Base-by-base conservation (phyloP, 345 rosid species). In the Syzygium grande region DNA sequence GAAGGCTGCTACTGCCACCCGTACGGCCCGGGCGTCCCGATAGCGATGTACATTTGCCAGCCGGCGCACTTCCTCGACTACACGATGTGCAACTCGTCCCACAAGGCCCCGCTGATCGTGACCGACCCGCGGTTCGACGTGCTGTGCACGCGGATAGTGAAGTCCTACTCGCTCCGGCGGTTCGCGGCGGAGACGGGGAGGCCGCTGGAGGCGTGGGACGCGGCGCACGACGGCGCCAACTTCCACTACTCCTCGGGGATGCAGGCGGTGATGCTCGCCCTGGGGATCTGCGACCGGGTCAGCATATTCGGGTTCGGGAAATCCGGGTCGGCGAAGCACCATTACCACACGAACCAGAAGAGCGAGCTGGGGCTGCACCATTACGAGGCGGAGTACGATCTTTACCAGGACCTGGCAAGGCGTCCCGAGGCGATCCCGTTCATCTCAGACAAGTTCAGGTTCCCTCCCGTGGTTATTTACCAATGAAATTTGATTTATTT, bases 211-310 rank as follows among this genome's bases (percentile, higher is more conserved):
- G 96, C 92, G 43, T 97, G 98, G 99, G 91, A 90, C 49, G 87
- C 93, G 85, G 87, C 79, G 5, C 99, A 96, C 84, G 98, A 96
- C 68, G 99, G 96, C 3, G 86, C 94, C 7, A 83, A 95, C 94
- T 97, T 97, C 87, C 99, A 97, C 83, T 97, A 97, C 92, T 96
- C 99, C 0, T 97, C 99, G 22, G 99, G 99, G 51, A 93, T 96
- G 94, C 99, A 97, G 77, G 99, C 99, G 51, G 94, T 95, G 51
- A 94, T 96, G 97, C 92, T 96, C 16, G 94, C 99, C 0, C 88
- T 92, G 23, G 99, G 99, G 55, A 87, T 95, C 30, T 97, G 99
- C 84, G 98, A 97, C 52, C 90, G 88, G 91, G 99, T 97, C 54
- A 90, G 96, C n/a, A 34, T 97, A 15, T 96, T 97, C 58, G 99